Evolutionary conservation across 2,329 filamentous ascomycete genomes (phyloP).

Genomic region (Colletotrichum orbiculare): DNA sequence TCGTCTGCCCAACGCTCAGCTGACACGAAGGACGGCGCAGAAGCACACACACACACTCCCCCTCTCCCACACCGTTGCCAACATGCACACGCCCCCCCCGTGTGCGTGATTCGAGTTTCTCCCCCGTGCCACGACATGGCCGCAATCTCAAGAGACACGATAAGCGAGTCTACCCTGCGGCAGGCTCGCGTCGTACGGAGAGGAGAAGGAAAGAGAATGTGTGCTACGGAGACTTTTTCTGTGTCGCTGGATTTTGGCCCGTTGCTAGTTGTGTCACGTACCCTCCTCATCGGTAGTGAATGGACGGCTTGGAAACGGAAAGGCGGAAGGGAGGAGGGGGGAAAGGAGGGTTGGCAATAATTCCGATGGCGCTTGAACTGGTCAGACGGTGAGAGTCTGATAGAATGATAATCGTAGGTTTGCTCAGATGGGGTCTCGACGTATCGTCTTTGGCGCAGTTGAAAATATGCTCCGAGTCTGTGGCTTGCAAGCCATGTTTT

Average conservation of each 20-base stretch:
- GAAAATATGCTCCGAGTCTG: no score
- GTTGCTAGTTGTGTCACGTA: not conserved
- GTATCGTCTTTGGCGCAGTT: conserved; percentile 4
- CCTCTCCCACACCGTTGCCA: no score
- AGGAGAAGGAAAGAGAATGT: conserved; percentile 8
- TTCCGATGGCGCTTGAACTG: not conserved
- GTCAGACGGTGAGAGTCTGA: no score
- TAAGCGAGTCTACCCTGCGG: conserved; percentile 25
- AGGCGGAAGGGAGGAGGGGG: not conserved
- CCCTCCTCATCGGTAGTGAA: not conserved
- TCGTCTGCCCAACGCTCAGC: no score
- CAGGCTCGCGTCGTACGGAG: conserved; percentile 20
- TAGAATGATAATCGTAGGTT: not conserved
- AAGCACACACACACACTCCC: no score
- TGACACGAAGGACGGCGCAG: no score
- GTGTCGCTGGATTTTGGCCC: not conserved
- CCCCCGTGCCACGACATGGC: conserved; percentile 18
- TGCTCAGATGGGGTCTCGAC: not conserved
- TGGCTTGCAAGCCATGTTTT: no score
- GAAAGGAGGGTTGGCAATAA: not conserved
- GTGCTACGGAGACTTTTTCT: conserved; percentile 24
- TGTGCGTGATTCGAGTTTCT: not conserved
- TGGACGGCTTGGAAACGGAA: not conserved
- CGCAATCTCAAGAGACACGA: conserved; percentile 28
- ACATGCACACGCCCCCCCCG: not conserved